Base-by-base conservation (phyloP, 2,329 filamentous ascomycete species). In the Xenoacremonium recifei region DNA sequence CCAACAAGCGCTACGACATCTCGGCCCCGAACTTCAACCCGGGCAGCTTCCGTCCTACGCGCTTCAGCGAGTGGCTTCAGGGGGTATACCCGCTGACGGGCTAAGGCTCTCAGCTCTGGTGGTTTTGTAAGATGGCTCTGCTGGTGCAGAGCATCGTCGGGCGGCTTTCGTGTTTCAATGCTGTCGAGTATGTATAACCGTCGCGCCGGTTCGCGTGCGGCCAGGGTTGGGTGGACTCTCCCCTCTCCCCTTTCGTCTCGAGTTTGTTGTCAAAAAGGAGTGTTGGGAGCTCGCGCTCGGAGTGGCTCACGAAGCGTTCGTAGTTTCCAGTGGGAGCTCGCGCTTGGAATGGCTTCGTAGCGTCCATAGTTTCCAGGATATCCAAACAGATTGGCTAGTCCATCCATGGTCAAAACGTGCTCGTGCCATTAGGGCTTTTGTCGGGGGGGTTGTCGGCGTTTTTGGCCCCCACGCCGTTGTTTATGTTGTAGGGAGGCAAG, bases 1-100 rank as follows among this genome's bases (percentile, higher is more conserved):
- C 79, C 15, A 77, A 85, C 48, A 81, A 84, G 3, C 75, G 81
- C 9, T 89, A 87, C 56, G 79, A 83, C 48, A 85, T 86, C 52
- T 66, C 69, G 3, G 66, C 75, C 11, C 65, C 79, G 2, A 84
- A 81, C 47, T 65, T 89, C 40, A 86, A 87, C 58, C 55, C 62
- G 20, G 58, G 52, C 12, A 63, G 50, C 48, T 44, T 82, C 11
- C 67, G 67, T 34, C 76, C 80, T 1, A 64, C 71, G 42, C 64
- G 56, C 3, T 80, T 85, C 52, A 65, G 67, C 43, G 63, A 72
- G 32, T 85, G 80, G 80, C 57, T 85, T 19, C 5, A 5, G 11
- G 20, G 32, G 9, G 17, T 34, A 6, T 20, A 34, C 23, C n/a
- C n/a, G n/a, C n/a, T n/a, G n/a, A n/a, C n/a, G n/a, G n/a, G n/a